Evolutionary conservation across 1,284 basidiomycete species (phyloP).

Genomic region (Farysia itapuensis): DNA sequence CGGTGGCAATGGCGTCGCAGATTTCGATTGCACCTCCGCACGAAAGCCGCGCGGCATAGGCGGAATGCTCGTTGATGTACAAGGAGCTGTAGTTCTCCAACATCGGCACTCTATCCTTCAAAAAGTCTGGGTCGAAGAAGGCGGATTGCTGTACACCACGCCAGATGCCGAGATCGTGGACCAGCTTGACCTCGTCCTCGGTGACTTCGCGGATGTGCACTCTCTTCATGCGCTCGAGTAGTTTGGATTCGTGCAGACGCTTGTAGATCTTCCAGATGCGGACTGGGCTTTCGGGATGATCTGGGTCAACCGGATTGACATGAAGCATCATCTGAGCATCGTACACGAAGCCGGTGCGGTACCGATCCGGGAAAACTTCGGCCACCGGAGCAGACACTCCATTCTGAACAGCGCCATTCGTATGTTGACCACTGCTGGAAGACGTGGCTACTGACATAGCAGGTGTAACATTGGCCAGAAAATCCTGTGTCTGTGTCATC

Average conservation of each 20-base stretch:
- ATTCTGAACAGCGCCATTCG: neutral
- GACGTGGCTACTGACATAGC: constrained; percentile 18
- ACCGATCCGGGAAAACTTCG: constrained; percentile 12
- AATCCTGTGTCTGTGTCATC: too few relatives aligned
- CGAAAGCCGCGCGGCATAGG: constrained; percentile 79
- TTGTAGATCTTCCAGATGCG: constrained; percentile 80
- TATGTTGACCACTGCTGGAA: constrained; percentile 1
- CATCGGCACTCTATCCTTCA: constrained; percentile 67
- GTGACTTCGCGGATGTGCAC: constrained; percentile 75
- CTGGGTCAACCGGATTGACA: constrained; percentile 62
- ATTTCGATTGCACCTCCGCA: constrained; percentile 94
- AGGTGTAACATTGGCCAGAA: constrained; percentile 22
- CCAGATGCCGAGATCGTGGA: constrained; percentile 89
- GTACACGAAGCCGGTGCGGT: constrained; percentile 75
- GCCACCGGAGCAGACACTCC: neutral
- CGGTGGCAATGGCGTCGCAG: constrained; percentile 79
- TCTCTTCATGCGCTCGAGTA: constrained; percentile 74
- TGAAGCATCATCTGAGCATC: constrained; percentile 85
- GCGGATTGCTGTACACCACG: constrained; percentile 79
- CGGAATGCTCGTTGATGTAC: constrained; percentile 85
- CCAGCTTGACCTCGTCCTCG: constrained; percentile 78
- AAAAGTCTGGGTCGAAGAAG: constrained; percentile 62
- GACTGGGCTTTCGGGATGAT: constrained; percentile 84
- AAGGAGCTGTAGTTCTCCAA: constrained; percentile 77
- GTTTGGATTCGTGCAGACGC: constrained; percentile 22